Base-by-base conservation (phyloP, 1,284 basidiomycete genomes). In the Ustilago hordei region DNA sequence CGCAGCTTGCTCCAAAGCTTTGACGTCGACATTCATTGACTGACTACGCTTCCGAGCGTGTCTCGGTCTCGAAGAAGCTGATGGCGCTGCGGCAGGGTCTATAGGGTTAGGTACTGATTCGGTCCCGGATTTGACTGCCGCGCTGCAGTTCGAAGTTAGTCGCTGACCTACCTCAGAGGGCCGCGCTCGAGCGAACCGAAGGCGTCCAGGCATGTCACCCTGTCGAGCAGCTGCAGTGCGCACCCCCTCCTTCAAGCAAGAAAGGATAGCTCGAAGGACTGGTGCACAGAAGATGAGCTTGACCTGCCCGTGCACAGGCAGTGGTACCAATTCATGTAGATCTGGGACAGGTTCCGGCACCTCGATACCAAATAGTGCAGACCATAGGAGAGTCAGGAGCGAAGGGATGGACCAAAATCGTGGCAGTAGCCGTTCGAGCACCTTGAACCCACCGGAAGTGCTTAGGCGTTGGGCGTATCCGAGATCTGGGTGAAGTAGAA, bases 341-440 rank as follows among this genome's bases (percentile, higher is more conserved):
- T 80, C 90, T 88, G 54, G 89, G 88, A 2, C 86, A 74, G 57
- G 88, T 17, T 53, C 55, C 53, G 58, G 87, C 84, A 41, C 86
- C 86, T 60, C 91, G 87, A 74, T 90, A 88, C 63, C 91, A 87
- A 31, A 88, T 87, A 53, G 93, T 88, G 41, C 93, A 86, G 9
- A 87, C 87, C 15, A 95, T 87, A 38, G 92, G 87, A 66, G 91
- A 89, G 32, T 89, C 88, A 15, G 90, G 5, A 92, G 88, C 23
- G 87, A 77, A 0, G 92, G 86, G 2, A 91, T 88, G 1, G 93
- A 92, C 32, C 89, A 89, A 19, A 91, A 90, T 7, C 92, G 91
- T 3, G 94, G 89, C 31, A 94, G 89, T 7, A 95, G 88, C 17
- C 94, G 88, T 60, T 89, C 89, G 35, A 94, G 90, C 4, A 93